Percentiles rank a stretch among this genome's conserved stretches.
Evolutionary conservation across 768 basidiomycete genomes (phyloP).

Genomic region (Tylopilus sp.): DNA sequence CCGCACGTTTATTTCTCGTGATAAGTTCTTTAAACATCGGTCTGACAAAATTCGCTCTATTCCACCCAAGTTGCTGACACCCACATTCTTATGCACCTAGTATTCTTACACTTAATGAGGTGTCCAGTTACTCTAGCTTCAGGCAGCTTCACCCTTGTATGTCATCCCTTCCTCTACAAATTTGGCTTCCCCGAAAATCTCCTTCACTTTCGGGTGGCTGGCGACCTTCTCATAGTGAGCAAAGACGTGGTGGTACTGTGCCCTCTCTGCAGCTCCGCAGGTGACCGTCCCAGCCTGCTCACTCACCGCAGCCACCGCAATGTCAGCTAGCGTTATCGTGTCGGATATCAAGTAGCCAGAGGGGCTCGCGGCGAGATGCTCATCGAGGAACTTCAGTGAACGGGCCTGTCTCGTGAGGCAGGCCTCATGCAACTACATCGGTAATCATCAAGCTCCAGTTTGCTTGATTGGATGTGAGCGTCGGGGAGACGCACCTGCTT

Average conservation of each 20-base stretch:
- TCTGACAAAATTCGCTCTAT: too few species aligned
- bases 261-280: constrained; percentile 27
- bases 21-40: too few species aligned
- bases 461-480: not conserved
- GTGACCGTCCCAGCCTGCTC: constrained; percentile 23
- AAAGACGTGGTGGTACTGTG: constrained; percentile 23
- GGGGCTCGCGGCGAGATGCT: constrained; percentile 15
- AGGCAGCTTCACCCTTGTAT: constrained; percentile 10
- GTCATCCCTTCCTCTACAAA: constrained; percentile 18
- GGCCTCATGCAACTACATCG: constrained; percentile 17
- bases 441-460: not conserved
- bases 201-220: constrained; percentile 16
- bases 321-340: constrained; percentile 26
- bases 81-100: not conserved
- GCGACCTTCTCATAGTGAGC: constrained; percentile 24
- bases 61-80: not conserved
- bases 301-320: constrained; percentile 20
- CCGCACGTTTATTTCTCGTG: too few species aligned
- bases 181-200: constrained; percentile 13
- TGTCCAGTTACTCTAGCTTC: not conserved
- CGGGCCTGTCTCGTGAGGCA: constrained; percentile 18
- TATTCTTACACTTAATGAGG: not conserved
- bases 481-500: constrained; percentile 14
- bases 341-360: constrained; percentile 25
- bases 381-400: constrained; percentile 24